Evolutionary conservation across 257 asterid genomes (phyloP).

Genomic region (Thymus mandschuricus): DNA sequence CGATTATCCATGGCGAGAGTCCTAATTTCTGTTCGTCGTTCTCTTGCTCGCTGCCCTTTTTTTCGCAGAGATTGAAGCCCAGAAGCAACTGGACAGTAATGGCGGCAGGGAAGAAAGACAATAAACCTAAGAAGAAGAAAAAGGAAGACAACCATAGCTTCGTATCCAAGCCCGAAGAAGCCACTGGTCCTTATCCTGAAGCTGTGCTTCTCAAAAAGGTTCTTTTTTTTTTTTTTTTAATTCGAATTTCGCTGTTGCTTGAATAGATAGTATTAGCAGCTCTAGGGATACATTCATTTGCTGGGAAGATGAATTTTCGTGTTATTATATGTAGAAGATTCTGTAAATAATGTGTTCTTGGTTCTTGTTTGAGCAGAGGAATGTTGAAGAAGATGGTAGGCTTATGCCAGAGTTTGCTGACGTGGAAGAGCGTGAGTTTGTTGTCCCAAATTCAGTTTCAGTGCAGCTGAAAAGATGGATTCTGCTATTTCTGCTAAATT

Average conservation of each 20-base stretch:
- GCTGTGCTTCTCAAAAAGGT: conserved; percentile 84
- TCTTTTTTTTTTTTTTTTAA: conserved; percentile 18
- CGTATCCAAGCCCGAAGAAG: conserved; percentile 72
- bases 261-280: not conserved
- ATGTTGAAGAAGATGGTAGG: conserved; percentile 71
- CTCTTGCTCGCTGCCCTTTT: conserved; percentile 33
- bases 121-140: conserved; percentile 35
- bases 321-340: conserved; percentile 8
- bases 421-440: conserved; percentile 76
- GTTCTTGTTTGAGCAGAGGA: conserved; percentile 56
- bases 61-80: conserved; percentile 43
- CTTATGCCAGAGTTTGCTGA: conserved; percentile 86
- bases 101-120: conserved; percentile 58
- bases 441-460: not conserved
- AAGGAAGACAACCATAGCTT: conserved; percentile 65
- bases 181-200: conserved; percentile 91
- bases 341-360: not conserved
- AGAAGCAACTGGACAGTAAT: conserved; percentile 36
- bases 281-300: too few species aligned
- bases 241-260: not conserved
- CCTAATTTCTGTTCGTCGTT: conserved; percentile 36
- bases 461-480: not conserved
- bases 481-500: not conserved
- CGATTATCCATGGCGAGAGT: conserved; percentile 25
- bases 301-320: conserved; percentile 1